phyloP scores from a whole-genome alignment of 495 filamentous ascomycete genomes.

The Hypoxylon cercidicola region DNA sequence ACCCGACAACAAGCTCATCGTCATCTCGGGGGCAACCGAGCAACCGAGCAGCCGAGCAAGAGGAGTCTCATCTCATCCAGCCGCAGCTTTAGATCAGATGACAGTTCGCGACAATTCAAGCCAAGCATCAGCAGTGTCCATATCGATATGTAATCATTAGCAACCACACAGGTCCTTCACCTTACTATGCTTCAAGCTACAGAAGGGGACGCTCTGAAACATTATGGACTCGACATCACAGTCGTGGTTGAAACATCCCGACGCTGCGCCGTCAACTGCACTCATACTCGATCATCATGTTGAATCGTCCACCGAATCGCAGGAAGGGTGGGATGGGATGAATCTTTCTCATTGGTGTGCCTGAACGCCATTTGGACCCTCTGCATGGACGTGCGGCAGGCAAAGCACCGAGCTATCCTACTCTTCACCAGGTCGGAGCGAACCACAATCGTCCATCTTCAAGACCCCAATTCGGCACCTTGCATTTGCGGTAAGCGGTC shows the following conservation, averaged over 20 bases:
- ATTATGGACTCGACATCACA: constrained; percentile 32
- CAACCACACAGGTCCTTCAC: constrained; percentile 2
- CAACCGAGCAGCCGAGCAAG: too few relatives aligned
- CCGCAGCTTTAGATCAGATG: constrained; percentile 11
- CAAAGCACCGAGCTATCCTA: constrained; percentile 30
- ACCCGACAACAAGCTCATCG: not conserved
- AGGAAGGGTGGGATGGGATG: not conserved
- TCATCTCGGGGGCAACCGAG: too few relatives aligned
- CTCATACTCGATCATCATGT: constrained; percentile 14
- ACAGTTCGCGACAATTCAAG: constrained; percentile 7
- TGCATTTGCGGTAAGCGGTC: constrained; percentile 33
- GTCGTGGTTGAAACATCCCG: constrained; percentile 35
- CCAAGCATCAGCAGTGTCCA: constrained; percentile 11
- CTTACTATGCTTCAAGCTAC: constrained; percentile 26
- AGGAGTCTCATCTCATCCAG: not conserved
- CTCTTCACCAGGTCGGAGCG: constrained; percentile 14
- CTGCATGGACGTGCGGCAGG: constrained; percentile 36
- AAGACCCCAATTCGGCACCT: constrained; percentile 26
- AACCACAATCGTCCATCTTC: constrained; percentile 18
- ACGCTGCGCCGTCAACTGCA: constrained; percentile 18
- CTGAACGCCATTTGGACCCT: constrained; percentile 13
- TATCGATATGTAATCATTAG: constrained; percentile 32
- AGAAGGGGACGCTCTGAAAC: constrained; percentile 27
- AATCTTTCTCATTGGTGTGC: constrained; percentile 39
- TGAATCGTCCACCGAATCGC: constrained; percentile 28